Percentiles rank a stretch among this genome's conserved stretches.
Evolutionary conservation across 202 grass and related monocot species (phyloP).

Genomic region (Panicum virgatum): DNA sequence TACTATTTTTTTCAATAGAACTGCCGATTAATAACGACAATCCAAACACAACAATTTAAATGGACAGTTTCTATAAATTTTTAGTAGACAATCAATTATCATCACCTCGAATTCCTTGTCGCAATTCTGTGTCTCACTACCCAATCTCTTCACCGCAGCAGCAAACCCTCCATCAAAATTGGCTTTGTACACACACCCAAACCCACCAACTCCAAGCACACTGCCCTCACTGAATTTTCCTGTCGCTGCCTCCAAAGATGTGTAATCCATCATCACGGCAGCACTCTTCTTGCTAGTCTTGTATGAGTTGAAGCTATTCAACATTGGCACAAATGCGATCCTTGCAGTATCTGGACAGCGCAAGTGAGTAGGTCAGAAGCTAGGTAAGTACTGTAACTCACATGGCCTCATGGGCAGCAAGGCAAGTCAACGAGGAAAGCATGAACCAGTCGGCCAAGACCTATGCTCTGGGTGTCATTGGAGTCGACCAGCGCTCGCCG

Average conservation of each 20-base stretch:
- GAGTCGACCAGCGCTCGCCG: constrained; percentile 31
- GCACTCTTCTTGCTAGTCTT: constrained; percentile 71
- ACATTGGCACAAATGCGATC: constrained; percentile 64
- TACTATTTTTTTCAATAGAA: neutral
- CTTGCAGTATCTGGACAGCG: constrained; percentile 55
- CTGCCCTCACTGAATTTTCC: constrained; percentile 80
- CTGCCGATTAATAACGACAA: neutral
- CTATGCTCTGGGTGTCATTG: constrained; percentile 64
- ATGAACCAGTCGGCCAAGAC: constrained; percentile 36
- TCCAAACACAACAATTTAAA: neutral
- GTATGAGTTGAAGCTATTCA: constrained; percentile 82
- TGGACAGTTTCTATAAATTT: neutral
- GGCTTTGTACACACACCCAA: constrained; percentile 81
- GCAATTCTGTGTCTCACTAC: constrained; percentile 38
- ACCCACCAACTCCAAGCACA: constrained; percentile 82
- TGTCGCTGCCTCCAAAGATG: constrained; percentile 59
- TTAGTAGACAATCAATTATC: no score
- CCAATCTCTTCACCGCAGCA: constrained; percentile 80
- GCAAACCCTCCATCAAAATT: constrained; percentile 62
- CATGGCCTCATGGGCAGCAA: constrained; percentile 29
- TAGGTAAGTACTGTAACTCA: neutral
- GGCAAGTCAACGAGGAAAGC: neutral
- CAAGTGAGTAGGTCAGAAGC: constrained; percentile 14
- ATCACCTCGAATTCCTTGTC: constrained; percentile 92
- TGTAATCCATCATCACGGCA: constrained; percentile 65